These are phyloP conservation scores for Cordyceps javanica DNA, from an alignment of 2,329 filamentous ascomycete genomes.

Conservation along the genomic window DNA sequence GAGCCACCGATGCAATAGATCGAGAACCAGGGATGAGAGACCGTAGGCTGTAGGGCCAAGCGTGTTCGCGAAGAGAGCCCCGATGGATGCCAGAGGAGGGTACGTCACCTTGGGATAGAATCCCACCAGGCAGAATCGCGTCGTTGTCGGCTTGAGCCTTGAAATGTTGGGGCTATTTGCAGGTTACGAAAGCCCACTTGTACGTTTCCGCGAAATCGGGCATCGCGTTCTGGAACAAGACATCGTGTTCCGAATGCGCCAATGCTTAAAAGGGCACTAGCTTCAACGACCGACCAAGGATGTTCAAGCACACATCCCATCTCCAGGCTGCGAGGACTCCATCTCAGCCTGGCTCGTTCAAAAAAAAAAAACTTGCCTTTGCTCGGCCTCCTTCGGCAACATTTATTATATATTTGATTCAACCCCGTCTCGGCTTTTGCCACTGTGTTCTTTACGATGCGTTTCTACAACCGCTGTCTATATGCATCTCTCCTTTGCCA, in stretches of 20 bases:
- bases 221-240: background rate
- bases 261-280: background rate
- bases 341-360: background rate
- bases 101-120: no score
- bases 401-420: background rate
- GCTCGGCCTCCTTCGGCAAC: background rate
- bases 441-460: background rate
- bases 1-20: no score
- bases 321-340: background rate
- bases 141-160: conserved; percentile 17
- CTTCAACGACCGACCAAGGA: background rate
- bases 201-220: background rate
- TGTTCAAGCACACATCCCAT: background rate
- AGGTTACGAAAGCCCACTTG: background rate
- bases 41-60: no score
- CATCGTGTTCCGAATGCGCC: background rate
- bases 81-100: no score
- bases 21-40: no score
- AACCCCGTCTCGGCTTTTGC: background rate
- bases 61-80: no score
- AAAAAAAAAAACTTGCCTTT: background rate
- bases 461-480: background rate
- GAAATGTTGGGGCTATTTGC: background rate
- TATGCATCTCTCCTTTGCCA: background rate
- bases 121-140: conserved; percentile 21